Conservation (phyloP, 257 asterid species). For the Gentiana dahurica region DNA sequence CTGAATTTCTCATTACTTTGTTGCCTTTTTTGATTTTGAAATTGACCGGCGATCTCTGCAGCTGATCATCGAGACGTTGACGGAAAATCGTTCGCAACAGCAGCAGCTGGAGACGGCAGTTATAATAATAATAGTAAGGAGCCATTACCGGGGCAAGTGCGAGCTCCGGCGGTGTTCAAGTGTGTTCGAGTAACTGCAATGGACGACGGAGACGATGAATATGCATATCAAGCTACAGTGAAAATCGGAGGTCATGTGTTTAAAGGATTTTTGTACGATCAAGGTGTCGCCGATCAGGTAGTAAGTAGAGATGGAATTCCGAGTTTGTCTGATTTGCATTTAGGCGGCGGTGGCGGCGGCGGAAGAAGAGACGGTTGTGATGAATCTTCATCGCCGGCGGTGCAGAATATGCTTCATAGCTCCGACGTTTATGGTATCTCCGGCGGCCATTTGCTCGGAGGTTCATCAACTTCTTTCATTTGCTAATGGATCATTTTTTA, state of each 20-base stretch:
- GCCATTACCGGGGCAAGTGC: conserved; percentile 62
- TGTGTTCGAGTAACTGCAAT: conserved; percentile 59
- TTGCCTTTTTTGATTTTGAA: too few species aligned
- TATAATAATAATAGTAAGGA: conserved; percentile 22
- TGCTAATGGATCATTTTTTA: too few species aligned
- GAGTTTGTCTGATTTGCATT: conserved; percentile 49
- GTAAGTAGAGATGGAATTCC: conserved; percentile 43
- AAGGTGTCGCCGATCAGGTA: conserved; percentile 22
- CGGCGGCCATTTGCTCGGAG: conserved; percentile 44
- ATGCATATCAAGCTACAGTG: conserved; percentile 63
- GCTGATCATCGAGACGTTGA: too few species aligned
- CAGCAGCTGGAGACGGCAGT: too few species aligned
- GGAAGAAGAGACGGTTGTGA: conserved; percentile 10
- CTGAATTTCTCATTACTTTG: too few species aligned
- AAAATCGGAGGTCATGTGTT: conserved; percentile 74
- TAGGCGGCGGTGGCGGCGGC: conserved; percentile 30
- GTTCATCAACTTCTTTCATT: conserved; percentile 15
- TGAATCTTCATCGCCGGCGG: conserved; percentile 1
- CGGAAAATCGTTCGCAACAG: too few species aligned
- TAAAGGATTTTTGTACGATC: conserved; percentile 70
- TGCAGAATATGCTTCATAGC: conserved; percentile 9
- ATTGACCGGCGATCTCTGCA: too few species aligned
- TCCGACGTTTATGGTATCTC: conserved; percentile 31
- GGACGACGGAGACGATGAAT: conserved; percentile 71
- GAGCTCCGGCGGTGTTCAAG: conserved; percentile 67